Evolutionary conservation across 345 rosid species (phyloP).

Genomic region (Turnera subulata): DNA sequence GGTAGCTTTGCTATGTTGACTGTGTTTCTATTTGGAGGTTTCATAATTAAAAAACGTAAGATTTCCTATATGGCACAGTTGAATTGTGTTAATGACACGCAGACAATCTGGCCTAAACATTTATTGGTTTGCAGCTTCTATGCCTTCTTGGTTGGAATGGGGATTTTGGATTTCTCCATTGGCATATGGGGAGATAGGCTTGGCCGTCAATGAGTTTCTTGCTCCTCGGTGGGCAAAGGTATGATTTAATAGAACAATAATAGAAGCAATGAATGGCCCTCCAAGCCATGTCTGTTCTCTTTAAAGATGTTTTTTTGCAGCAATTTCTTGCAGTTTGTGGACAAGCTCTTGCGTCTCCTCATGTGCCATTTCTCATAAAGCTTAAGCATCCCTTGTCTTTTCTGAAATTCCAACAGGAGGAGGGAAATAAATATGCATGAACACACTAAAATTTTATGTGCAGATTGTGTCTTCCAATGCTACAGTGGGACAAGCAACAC

Average conservation of each 20-base stretch:
- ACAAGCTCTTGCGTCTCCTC: too few relatives aligned
- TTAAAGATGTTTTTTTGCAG: too few relatives aligned
- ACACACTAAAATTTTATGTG: not conserved
- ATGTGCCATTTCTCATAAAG: too few relatives aligned
- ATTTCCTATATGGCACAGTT: not conserved
- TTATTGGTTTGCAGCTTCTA: conserved; percentile 42
- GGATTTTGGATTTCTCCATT: conserved; percentile 72
- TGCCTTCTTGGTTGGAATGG: conserved; percentile 82
- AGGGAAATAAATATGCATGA: too few relatives aligned
- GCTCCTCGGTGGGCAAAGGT: conserved; percentile 79
- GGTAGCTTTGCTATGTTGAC: conserved; percentile 42
- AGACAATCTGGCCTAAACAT: not conserved
- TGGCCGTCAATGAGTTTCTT: conserved; percentile 61
- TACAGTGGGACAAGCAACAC: conserved; percentile 50
- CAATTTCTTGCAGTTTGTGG: too few relatives aligned
- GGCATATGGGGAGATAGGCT: conserved; percentile 64
- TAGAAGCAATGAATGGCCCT: too few relatives aligned
- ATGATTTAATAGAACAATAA: too few relatives aligned
- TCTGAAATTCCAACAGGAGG: too few relatives aligned
- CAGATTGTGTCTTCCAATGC: conserved; percentile 39
- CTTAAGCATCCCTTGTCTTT: too few relatives aligned
- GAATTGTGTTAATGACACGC: not conserved
- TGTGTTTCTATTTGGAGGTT: conserved; percentile 55
- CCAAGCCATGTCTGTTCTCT: too few relatives aligned
- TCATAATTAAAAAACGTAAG: conserved; percentile 56